Percentiles rank a stretch among this genome's conserved stretches.
Evolutionary conservation across 441 rosid genomes (phyloP).

Genomic region (Sinapis alba): DNA sequence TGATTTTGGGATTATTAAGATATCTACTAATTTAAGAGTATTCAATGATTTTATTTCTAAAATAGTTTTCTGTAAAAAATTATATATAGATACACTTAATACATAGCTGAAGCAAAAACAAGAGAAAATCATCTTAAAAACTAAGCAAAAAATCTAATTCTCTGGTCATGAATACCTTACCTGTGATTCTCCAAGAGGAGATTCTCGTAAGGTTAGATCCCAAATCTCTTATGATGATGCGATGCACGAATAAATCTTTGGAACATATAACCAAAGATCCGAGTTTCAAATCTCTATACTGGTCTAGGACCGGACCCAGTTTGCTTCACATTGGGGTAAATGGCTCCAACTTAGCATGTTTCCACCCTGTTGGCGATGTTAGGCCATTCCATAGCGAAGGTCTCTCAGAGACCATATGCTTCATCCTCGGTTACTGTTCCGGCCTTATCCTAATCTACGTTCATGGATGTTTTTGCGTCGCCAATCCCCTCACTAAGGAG

Average conservation of each 20-base stretch:
- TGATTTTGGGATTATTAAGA: background rate
- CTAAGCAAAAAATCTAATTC: background rate
- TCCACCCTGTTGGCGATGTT: background rate
- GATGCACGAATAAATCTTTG: conserved; percentile 1
- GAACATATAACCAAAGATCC: background rate
- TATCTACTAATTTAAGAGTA: background rate
- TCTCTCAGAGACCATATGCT: background rate
- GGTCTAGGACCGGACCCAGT: background rate
- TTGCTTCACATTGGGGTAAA: conserved; percentile 6
- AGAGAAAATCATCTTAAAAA: background rate
- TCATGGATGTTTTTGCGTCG: background rate
- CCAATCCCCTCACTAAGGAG: conserved; percentile 17
- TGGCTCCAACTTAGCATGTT: background rate
- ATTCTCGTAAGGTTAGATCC: conserved; percentile 2
- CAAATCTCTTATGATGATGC: background rate
- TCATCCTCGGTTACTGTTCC: background rate
- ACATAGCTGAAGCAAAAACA: background rate
- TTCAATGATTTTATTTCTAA: background rate
- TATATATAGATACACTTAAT: background rate
- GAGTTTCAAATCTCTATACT: conserved; percentile 3
- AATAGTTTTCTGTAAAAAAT: background rate
- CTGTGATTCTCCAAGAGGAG: background rate
- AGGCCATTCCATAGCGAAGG: background rate
- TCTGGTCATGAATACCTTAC: conserved; percentile 15
- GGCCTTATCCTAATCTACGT: conserved; percentile 11